A percentile compares a stretch with the other conserved stretches of the same genome.
phyloP scores from a whole-genome alignment of 192 early-diverging fungal species.

The Kickxella alabastrina region DNA sequence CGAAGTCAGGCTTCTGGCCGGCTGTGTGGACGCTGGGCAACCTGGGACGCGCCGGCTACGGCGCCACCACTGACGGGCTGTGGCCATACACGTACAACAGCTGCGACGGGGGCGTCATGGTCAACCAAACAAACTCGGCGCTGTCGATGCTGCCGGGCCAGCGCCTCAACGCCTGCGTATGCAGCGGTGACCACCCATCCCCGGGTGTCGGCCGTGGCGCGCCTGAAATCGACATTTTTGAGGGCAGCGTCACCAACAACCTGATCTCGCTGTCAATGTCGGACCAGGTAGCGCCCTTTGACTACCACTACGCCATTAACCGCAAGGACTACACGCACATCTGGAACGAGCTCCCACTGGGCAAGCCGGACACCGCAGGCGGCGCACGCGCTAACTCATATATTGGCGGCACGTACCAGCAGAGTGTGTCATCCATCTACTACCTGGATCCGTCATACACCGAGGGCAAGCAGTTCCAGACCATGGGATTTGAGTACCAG shows the following conservation, averaged over 20 bases:
- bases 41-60: conserved; percentile 56
- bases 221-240: conserved; percentile 58
- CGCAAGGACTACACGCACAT: conserved; percentile 44
- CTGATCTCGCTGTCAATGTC: conserved; percentile 47
- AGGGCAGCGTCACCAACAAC: conserved; percentile 39
- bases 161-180: conserved; percentile 54
- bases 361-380: conserved; percentile 17
- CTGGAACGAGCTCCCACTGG: conserved; percentile 33
- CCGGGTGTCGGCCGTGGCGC: conserved; percentile 55
- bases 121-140: conserved; percentile 56
- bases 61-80: conserved; percentile 55
- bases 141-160: conserved; percentile 55
- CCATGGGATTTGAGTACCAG: conserved; percentile 52
- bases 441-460: conserved; percentile 35
- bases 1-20: conserved; percentile 54
- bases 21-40: conserved; percentile 59
- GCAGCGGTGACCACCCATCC: conserved; percentile 53
- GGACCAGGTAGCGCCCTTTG: conserved; percentile 53
- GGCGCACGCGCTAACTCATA: conserved; percentile 46
- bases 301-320: conserved; percentile 50
- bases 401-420: conserved; percentile 50
- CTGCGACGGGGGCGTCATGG: conserved; percentile 54
- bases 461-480: conserved; percentile 40
- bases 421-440: conserved; percentile 46
- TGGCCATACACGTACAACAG: conserved; percentile 56